A percentile compares a stretch with the other conserved stretches of the same genome.
These are phyloP conservation scores for Ceratobasidium sp. DNA, from an alignment of 1,284 basidiomycete genomes.

Conservation along the genomic window DNA sequence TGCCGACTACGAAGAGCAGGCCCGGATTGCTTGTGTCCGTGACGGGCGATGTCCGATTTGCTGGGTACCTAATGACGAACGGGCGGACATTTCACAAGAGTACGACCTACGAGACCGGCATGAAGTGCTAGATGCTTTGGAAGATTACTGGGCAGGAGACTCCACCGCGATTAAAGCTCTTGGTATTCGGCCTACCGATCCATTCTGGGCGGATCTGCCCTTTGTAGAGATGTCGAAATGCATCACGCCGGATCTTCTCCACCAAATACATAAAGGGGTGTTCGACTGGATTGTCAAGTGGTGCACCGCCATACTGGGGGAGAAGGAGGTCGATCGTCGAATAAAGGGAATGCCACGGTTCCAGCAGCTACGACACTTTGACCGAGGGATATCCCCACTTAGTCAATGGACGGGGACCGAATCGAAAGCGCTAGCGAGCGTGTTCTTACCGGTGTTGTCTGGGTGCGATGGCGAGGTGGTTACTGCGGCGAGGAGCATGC, in stretches of 20 bases:
- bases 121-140: constrained; percentile 32
- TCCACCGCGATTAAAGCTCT: constrained; percentile 16
- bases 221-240: constrained; percentile 52
- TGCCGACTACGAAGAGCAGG: constrained; percentile 48
- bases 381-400: background rate
- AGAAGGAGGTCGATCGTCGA: constrained; percentile 50
- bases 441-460: background rate
- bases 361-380: background rate
- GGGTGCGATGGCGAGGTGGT: constrained; percentile 25
- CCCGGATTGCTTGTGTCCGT: constrained; percentile 27
- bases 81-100: constrained; percentile 4
- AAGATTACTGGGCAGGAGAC: constrained; percentile 3
- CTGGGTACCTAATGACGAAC: background rate
- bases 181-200: constrained; percentile 42
- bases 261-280: constrained; percentile 56
- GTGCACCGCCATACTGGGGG: constrained; percentile 44
- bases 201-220: constrained; percentile 57
- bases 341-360: constrained; percentile 47
- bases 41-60: constrained; percentile 42
- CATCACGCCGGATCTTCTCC: constrained; percentile 56
- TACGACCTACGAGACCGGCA: constrained; percentile 19
- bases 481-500: constrained; percentile 49
- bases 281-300: constrained; percentile 56
- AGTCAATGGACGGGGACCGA: constrained; percentile 47
- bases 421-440: constrained; percentile 33